These are phyloP conservation scores for Pugionium cornutum DNA, from an alignment of 345 rosid species.

Conservation along the genomic window DNA sequence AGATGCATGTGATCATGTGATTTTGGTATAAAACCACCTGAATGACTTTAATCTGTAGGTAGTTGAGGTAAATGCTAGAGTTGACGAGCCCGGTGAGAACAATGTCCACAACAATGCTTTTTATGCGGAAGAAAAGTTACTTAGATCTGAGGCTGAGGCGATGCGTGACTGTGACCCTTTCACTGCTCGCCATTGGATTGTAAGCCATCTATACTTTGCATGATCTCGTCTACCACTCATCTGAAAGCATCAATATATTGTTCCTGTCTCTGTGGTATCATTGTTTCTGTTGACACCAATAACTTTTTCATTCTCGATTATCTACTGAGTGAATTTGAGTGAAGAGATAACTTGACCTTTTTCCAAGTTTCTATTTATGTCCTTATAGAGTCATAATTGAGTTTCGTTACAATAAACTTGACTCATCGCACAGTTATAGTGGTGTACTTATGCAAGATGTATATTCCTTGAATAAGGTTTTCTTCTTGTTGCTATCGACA, in stretches of 20 bases:
- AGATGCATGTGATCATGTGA: conserved; percentile 19
- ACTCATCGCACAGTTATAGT: background rate
- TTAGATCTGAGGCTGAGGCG: conserved; percentile 71
- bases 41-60: conserved; percentile 51
- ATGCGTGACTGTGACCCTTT: conserved; percentile 80
- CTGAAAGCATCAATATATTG: conserved; percentile 3
- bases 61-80: conserved; percentile 73
- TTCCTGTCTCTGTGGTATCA: too few relatives aligned
- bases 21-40: background rate
- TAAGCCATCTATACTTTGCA: conserved; percentile 46
- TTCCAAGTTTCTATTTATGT: too few relatives aligned
- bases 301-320: too few relatives aligned
- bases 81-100: conserved; percentile 75
- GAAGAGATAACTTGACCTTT: too few relatives aligned
- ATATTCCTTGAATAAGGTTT: background rate
- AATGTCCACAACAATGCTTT: conserved; percentile 90
- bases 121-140: conserved; percentile 78
- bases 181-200: conserved; percentile 91
- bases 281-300: too few relatives aligned
- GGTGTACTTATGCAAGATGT: background rate
- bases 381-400: background rate
- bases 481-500: conserved; percentile 1
- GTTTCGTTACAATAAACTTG: background rate
- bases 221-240: conserved; percentile 7
- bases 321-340: too few relatives aligned